Base-by-base conservation (phyloP, 257 asterid species). In the Nicotiana otophora region DNA sequence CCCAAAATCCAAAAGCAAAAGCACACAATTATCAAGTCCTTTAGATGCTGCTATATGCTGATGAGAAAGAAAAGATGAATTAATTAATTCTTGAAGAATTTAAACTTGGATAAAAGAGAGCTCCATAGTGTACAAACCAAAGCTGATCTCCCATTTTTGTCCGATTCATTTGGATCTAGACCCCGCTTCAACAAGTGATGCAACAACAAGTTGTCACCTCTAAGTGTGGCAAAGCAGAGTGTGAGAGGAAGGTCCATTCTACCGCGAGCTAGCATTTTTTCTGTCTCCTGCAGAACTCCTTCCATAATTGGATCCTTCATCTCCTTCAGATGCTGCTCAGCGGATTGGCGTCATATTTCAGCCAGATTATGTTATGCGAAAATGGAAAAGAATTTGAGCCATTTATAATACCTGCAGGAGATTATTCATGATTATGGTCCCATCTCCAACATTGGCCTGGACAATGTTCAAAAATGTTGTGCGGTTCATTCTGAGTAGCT, bases 371-470 rank as follows among this genome's bases (percentile, higher is more conserved):
- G 31, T 89, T 87, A 86, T 86, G 84, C 89, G 62, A 4, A 15
- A 30, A 74, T 23, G 51, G 63, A 10, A 81, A 51, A 48, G 6
- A 2, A 54, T 19, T 66, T 7, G 15, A 42, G 5, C 9, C 8
- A 19, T 42, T 4, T 15, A 3, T 4, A 12, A 17, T 51, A 51
- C 16, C 16, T 14, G 16, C 57, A 51, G 16, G 16, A 51, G 57
- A 51, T 51, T 54, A 17, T 54, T 12, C 93, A 94, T 92, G 86
- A 96, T 94, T 42, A 92, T 87, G 2, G 95, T 90, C 81, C 97
- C 98, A 64, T 96, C 99, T 75, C 95, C 98, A 42, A 92, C 92
- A 68, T 94, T 93, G 86, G 97, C 98, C 89, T 96, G 97, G 77
- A 94, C 84, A 77, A 96, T 92, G 85, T 93, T 92, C 66, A 94